phyloP scores from a whole-genome alignment of 768 basidiomycete genomes.

The Kwoniella europaea region DNA sequence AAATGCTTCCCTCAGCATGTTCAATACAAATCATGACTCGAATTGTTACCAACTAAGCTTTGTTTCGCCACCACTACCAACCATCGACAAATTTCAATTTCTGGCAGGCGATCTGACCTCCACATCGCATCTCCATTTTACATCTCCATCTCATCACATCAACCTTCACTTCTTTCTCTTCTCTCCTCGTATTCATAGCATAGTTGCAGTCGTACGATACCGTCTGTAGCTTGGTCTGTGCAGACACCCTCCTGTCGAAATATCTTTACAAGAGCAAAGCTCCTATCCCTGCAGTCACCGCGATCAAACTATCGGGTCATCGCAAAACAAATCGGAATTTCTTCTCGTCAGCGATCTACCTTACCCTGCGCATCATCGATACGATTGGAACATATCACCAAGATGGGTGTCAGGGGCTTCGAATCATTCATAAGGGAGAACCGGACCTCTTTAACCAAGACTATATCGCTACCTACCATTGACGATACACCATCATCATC shows the following conservation, averaged over 20 bases:
- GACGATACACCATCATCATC: constrained; percentile 9
- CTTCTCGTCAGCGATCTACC: no score
- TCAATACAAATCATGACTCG: neutral
- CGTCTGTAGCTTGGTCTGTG: neutral
- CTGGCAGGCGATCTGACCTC: neutral
- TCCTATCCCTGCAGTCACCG: no score
- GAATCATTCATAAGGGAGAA: constrained; percentile 57
- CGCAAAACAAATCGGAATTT: no score
- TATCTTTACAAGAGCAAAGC: neutral
- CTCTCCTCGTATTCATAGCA: neutral
- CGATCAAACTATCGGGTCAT: no score
- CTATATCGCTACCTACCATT: constrained; percentile 26
- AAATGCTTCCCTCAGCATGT: neutral
- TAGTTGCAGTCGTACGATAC: neutral
- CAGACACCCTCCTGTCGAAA: neutral
- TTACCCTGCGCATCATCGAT: neutral
- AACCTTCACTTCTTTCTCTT: neutral
- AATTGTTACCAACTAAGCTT: neutral
- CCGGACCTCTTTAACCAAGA: constrained; percentile 46
- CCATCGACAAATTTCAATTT: neutral
- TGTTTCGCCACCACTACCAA: neutral
- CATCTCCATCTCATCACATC: neutral
- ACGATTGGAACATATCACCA: neutral
- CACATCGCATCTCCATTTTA: constrained; percentile 12
- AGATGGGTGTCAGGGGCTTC: constrained; percentile 58